Conservation (phyloP, 1,139 yeast genomes). For the Saccharomyces pastorianus region DNA sequence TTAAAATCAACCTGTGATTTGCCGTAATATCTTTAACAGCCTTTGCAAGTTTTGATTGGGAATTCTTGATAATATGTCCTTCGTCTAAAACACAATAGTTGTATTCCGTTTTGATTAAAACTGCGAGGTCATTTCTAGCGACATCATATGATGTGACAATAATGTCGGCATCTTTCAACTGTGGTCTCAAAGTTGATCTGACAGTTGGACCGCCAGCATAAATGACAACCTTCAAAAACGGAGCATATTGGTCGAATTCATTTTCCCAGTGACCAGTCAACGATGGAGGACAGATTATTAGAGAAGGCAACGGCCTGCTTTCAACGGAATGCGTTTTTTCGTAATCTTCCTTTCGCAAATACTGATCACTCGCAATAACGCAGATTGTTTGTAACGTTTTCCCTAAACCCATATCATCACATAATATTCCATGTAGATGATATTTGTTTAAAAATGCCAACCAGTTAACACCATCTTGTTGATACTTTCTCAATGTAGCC, state of each 20-base stretch:
- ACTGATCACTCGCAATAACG: constrained; percentile 93
- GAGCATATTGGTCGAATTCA: constrained; percentile 84
- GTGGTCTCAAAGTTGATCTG: constrained; percentile 49
- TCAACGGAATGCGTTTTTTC: constrained; percentile 55
- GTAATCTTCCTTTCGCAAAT: constrained; percentile 66
- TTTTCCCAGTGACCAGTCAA: constrained; percentile 98
- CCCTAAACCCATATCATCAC: no score
- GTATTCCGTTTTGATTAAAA: constrained; percentile 54
- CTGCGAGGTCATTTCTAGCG: constrained; percentile 79
- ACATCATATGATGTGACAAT: constrained; percentile 95
- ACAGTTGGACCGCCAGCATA: constrained; percentile 90
- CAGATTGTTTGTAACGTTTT: constrained; percentile 54
- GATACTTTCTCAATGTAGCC: constrained; percentile 92
- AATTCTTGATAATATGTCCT: constrained; percentile 94
- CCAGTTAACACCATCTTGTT: constrained; percentile 96
- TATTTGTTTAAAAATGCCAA: constrained; percentile 67
- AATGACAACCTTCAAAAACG: constrained; percentile 71
- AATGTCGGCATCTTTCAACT: constrained; percentile 59
- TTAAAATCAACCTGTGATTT: constrained; percentile 79
- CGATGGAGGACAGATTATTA: constrained; percentile 93
- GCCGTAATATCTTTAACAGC: constrained; percentile 78
- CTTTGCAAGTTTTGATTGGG: constrained; percentile 78
- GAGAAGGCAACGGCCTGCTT: constrained; percentile 66
- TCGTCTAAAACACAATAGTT: constrained; percentile 96
- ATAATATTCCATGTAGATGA: constrained; percentile 78